Base-by-base conservation (phyloP, 345 rosid genomes). In the Salix brachista region DNA sequence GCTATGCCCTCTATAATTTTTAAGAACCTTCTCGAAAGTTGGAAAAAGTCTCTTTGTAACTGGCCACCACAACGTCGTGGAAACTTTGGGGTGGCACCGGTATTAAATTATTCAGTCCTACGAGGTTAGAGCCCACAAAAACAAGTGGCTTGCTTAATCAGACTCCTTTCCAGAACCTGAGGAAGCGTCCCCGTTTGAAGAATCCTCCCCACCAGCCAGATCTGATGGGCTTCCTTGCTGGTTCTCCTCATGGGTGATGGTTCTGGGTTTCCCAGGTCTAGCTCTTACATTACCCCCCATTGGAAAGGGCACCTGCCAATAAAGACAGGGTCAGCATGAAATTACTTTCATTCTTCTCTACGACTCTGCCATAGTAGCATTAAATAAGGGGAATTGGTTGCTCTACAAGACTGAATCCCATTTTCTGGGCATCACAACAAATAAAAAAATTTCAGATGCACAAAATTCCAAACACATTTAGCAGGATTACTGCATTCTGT, bases 291-390 rank as follows among this genome's bases (percentile, higher is more conserved):
- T 85, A 32, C 81, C 85, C 48, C 92, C 92, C 85, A 85, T 79
- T 41, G 94, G 92, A 71, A 89, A 91, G 23, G 94, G 92, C 32
- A 89, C 86, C 94, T 89, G 80, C 67, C 74, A 32, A 75, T 37
- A 13, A 37, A 52, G 28, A 72, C 60, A 72, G 56, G 71, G 16
- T 76, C 48, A 34, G 7, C 36, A 5, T 32, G 36, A 74, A 30
- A 72, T 48, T 65, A 61, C 11, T 44, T 23, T 44, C 41, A 8
- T 32, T 19, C 25, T 72, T 50, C 37, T 70, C 32, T 7, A 30
- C 17, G 37, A 26, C 37, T 65, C 46, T 42, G 3, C 46, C 46
- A 42, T 42, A 42, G 46, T 11, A 32, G n/a, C 37, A 41, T n/a
- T 77, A 19, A 14, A 69, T 70, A 21, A n/a, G n/a, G 28, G 9